Base-by-base conservation (phyloP, 2,329 filamentous ascomycete species). In the Talaromyces sp. region DNA sequence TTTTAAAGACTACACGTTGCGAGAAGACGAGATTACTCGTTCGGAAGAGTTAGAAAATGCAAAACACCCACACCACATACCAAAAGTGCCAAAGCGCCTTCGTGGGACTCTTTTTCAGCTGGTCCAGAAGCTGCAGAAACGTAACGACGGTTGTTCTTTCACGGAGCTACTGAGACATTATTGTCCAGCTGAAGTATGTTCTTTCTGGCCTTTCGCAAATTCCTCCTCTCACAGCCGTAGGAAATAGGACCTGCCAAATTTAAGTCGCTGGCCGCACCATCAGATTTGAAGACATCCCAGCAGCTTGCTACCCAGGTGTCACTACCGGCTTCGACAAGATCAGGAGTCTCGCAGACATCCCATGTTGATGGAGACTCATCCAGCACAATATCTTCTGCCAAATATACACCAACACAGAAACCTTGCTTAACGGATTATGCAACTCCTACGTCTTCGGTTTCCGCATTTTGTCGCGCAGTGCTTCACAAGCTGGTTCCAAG, bases 391-490 rank as follows among this genome's bases (percentile, higher is more conserved):
- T 52, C 53, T 13, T 29, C 24, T 1, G 41, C 8, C 13, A 38
- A 35, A 24, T 6, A 31, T 27, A 27, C 53, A 46, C 46, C 60
- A 29, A 64, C 58, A 13, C 65, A 63, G 57, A 71, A 70, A 50
- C 10, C 60, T 54, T 78, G 79, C 13, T 77, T 95, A 51, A 85
- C 86, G 35, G 84, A 89, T 21, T 77, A 90, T 65, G 88, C 92
- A 1, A 91, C 86, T 17, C 84, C 89, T 0, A 65, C 78, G 3
- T 77, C 86, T 1, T 82, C 86, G 54, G 89, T 98, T 2, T 96
- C 93, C 4, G 88, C 90, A 0, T 98, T 96, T 70, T 96, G 92
- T 71, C 89, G 89, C 69, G 89, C 91, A 2, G 87, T 88, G 0
- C 70, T 97, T 31, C 79, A 78, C 21, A 89, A 84, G 61, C 77